phyloP scores from a whole-genome alignment of 208 protist genomes.

The Leptomonas pyrrhocoris region DNA sequence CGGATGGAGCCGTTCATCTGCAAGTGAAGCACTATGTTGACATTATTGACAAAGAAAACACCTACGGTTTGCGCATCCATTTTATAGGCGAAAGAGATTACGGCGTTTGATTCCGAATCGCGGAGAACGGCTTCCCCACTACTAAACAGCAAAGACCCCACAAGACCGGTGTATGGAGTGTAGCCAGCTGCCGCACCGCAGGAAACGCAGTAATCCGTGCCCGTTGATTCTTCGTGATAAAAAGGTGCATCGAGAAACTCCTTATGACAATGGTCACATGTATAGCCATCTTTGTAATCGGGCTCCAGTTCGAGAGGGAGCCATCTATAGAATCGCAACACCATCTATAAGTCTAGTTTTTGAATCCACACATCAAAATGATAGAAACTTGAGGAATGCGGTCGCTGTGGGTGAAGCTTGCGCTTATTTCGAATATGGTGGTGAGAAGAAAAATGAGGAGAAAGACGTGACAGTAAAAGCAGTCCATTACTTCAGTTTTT shows the following conservation, averaged over 20 bases:
- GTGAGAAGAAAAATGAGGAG: no score
- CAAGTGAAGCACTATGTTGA: conserved; percentile 28
- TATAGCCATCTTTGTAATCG: conserved; percentile 48
- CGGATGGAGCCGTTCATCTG: conserved; percentile 18
- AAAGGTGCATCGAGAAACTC: conserved; percentile 39
- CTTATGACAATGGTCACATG: conserved; percentile 40
- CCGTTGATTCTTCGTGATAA: conserved; percentile 40
- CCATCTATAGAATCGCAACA: conserved; percentile 46
- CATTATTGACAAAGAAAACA: conserved; percentile 29
- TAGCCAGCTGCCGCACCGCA: conserved; percentile 34
- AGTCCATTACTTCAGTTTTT: no score
- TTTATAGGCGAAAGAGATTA: conserved; percentile 40
- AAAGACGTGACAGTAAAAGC: no score
- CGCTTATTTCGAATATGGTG: no score
- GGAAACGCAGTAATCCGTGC: conserved; percentile 42
- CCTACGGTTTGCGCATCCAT: conserved; percentile 24
- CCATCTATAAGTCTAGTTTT: conserved; percentile 18
- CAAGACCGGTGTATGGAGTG: conserved; percentile 32
- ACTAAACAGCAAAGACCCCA: conserved; percentile 34
- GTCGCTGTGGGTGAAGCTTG: no score
- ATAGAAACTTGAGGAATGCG: neutral
- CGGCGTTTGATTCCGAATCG: conserved; percentile 26
- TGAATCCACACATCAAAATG: neutral
- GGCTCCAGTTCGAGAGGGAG: conserved; percentile 43
- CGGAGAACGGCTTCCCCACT: conserved; percentile 12